Evolutionary conservation across 257 asterid genomes (phyloP), one percentile per base, ranked within the genome.

Genomic region (Lantana camara): DNA sequence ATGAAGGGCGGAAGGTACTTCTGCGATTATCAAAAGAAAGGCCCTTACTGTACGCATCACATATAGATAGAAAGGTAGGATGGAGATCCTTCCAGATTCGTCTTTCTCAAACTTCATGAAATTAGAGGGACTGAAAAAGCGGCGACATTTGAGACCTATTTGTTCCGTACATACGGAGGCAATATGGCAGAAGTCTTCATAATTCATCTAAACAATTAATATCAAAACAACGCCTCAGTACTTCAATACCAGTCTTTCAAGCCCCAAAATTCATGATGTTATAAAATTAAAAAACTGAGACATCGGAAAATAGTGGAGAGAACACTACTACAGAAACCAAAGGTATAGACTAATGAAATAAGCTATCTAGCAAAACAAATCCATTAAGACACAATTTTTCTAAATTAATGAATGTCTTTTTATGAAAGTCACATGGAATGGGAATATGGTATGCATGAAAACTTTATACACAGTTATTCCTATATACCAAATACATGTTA

Each of bases 31-130:
- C 23, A 20, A 69, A 20, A 65, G 69, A 44, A 47, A 48, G 60
- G 35, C 58, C 59, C 86, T 67, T 80, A 94, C 97, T 60, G 99
- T 94, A 53, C 96, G 99, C 99, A 94, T 94, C 58, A 94, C 99
- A 45, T 94, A 94, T 23, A 94, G 96, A 85, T 94, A 94, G 82
- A 94, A 94, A 29, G 98, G 99, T 32, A 90, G 85, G 74, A 94
- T 94, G 70, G 98, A 93, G 67, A 94, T 94, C 76, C 99, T 83
- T 66, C 96, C 99, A 3, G 95, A 84, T 77, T 94, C 99, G 68
- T 94, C 99, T 67, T 94, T 90, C 86, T 94, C 99, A 76, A 90
- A 94, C 83, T 94, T 94, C 99, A 94, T 94, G 90, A 94, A 94
- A 82, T 94, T 90, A n/a, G 99, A 90, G 59, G 98, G 96, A 68